Evolutionary conservation across 352 stramenopile genomes (phyloP), one percentile per base, ranked within the genome.

Genomic region (Phytophthora colocasiae): DNA sequence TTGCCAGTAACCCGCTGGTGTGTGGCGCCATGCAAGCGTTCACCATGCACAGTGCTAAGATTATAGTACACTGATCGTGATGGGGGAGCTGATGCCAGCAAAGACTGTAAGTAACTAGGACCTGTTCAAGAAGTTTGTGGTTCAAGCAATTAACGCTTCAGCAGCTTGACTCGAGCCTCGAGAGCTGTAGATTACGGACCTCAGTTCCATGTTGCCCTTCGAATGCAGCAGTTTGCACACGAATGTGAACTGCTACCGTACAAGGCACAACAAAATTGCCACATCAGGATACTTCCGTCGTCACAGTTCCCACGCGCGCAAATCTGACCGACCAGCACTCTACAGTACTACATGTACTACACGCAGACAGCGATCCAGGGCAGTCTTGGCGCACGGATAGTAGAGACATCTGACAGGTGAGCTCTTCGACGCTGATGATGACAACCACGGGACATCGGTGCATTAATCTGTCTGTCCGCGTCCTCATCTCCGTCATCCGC

Each of bases 401-500:
- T 43, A 19, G 15, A 43, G 38, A 43, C 38, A 43, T 43, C 38
- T 43, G 38, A 43, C 38, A 43, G 38, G 38, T 17, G 38, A 43
- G 38, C n/a, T 43, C 38, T 19, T 43, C 38, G 38, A 3, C 38
- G n/a, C 4, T 9, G 9, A 40, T 40, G 36, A 40, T n/a, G 9
- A 15, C 14, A 11, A n/a, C 36, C 36, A 41, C 5, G 29, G 29
- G 29, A 14, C 36, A 12, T 41, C 38, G 38, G 38, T 43, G 31
- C 31, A 43, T 19, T 43, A 43, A 43, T 43, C 38, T 43, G 36
- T 41, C 38, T 43, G 38, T 9, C 15, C 38, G 15, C 15, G 38
- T 43, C 38, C 38, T 43, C 38, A 43, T 43, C 38, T 43, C 36
- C 38, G 38, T 43, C 38, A 43, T 43, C 38, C 38, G 38, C 38